Conservation (phyloP, 1,139 yeast species). For the Pichia sorboxylosa region DNA sequence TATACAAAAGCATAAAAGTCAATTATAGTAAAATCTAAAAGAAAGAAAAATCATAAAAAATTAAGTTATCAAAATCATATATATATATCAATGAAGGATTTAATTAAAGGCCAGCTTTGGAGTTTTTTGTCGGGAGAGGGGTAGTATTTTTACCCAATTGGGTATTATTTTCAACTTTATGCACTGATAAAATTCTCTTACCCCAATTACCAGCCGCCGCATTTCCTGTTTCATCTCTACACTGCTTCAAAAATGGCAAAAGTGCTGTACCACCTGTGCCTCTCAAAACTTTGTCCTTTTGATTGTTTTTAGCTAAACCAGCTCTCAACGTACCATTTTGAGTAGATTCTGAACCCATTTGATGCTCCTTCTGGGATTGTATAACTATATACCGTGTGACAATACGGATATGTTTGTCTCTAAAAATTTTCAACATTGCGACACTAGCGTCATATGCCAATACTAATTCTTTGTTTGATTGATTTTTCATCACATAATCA, state of each 20-base stretch:
- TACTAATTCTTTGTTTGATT: conserved; percentile 43
- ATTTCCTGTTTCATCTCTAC: conserved; percentile 91
- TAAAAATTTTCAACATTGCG: conserved; percentile 77
- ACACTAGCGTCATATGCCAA: conserved; percentile 81
- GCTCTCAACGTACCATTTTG: conserved; percentile 33
- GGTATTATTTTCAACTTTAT: too few relatives aligned
- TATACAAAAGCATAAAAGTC: too few relatives aligned
- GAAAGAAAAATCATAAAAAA: too few relatives aligned
- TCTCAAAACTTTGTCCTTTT: conserved; percentile 36
- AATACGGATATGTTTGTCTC: conserved; percentile 88
- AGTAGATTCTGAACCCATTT: conserved; percentile 42
- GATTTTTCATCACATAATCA: conserved; percentile 42
- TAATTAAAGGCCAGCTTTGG: too few relatives aligned
- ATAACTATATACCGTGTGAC: conserved; percentile 77
- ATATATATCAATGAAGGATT: too few relatives aligned
- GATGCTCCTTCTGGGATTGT: conserved; percentile 51
- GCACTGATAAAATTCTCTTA: conserved; percentile 54
- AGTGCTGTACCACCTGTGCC: conserved; percentile 95
- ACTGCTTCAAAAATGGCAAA: conserved; percentile 84
- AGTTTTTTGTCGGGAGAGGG: too few relatives aligned
- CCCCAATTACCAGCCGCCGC: conserved; percentile 91
- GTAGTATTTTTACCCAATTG: too few relatives aligned
- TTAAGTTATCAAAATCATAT: too few relatives aligned
- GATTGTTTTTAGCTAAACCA: conserved; percentile 33
- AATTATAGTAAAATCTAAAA: too few relatives aligned